phyloP scores from a whole-genome alignment of 257 asterid genomes.

The Solanum gracilifrons region DNA sequence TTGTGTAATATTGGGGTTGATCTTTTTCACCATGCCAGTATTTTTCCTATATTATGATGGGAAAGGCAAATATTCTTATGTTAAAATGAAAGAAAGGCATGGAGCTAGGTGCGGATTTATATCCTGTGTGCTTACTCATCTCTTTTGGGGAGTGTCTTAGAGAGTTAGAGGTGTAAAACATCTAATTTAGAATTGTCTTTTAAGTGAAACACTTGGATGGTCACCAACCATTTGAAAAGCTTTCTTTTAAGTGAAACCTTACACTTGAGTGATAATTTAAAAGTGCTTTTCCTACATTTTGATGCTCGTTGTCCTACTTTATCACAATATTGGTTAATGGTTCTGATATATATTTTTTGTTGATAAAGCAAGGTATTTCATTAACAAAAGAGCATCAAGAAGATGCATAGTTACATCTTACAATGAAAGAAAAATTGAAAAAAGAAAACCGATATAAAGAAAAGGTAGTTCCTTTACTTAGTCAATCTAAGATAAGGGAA shows the following conservation, averaged over 20 bases:
- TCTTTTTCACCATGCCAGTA: neutral
- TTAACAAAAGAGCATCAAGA: no score
- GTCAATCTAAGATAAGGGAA: no score
- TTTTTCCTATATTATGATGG: neutral
- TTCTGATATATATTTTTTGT: neutral
- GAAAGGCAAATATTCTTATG: neutral
- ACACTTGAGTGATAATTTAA: neutral
- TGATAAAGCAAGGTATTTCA: no score
- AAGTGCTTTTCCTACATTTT: neutral
- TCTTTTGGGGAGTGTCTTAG: neutral
- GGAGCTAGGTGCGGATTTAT: neutral
- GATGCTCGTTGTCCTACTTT: neutral
- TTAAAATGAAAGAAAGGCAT: neutral
- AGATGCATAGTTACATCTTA: no score
- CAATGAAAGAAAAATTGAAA: no score
- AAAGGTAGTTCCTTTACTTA: no score
- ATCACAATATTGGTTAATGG: neutral
- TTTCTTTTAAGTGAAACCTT: neutral
- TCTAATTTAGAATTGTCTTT: neutral
- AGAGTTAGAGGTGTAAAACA: neutral
- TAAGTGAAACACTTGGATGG: neutral
- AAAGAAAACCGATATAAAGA: no score
- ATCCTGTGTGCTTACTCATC: neutral
- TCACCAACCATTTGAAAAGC: neutral
- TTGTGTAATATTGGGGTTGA: neutral